Percentiles rank a stretch among this genome's conserved stretches.
These are phyloP conservation scores for Entomortierella lignicola DNA, from an alignment of 192 early-diverging fungal genomes.

Conservation along the genomic window DNA sequence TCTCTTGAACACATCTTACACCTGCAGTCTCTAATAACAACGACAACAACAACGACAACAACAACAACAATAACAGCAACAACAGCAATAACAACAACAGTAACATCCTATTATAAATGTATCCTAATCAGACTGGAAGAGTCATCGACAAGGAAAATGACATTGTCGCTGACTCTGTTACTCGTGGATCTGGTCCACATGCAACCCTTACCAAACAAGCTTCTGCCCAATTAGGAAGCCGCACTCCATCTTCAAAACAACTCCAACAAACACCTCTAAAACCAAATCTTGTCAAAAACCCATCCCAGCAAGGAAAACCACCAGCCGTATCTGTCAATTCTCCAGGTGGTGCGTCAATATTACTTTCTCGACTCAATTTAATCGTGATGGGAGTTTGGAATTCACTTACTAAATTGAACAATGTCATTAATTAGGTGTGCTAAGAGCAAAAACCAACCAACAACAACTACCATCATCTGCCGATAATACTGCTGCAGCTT, in stretches of 20 bases:
- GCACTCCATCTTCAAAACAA: not conserved
- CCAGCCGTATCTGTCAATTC: slow-evolving; percentile 7
- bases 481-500: not conserved
- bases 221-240: slow-evolving; percentile 2
- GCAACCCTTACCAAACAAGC: slow-evolving; percentile 16
- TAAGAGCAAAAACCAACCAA: slow-evolving; percentile 41
- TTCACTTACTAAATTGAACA: no score
- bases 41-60: no score
- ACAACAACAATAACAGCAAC: no score
- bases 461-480: slow-evolving; percentile 16
- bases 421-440: slow-evolving; percentile 7
- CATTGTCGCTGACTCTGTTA: slow-evolving; percentile 8
- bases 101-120: slow-evolving; percentile 14
- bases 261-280: slow-evolving; percentile 11
- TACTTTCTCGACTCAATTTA: not conserved
- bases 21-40: no score
- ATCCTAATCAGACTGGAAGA: slow-evolving; percentile 29
- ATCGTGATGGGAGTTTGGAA: not conserved
- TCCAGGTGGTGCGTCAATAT: slow-evolving; percentile 17
- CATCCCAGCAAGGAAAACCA: slow-evolving; percentile 12
- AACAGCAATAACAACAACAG: no score
- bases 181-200: not conserved
- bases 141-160: slow-evolving; percentile 46
- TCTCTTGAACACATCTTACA: no score
- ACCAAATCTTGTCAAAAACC: slow-evolving; percentile 3